These are phyloP conservation scores for Pleurotus giganteus DNA, from an alignment of 768 basidiomycete species.

Conservation along the genomic window DNA sequence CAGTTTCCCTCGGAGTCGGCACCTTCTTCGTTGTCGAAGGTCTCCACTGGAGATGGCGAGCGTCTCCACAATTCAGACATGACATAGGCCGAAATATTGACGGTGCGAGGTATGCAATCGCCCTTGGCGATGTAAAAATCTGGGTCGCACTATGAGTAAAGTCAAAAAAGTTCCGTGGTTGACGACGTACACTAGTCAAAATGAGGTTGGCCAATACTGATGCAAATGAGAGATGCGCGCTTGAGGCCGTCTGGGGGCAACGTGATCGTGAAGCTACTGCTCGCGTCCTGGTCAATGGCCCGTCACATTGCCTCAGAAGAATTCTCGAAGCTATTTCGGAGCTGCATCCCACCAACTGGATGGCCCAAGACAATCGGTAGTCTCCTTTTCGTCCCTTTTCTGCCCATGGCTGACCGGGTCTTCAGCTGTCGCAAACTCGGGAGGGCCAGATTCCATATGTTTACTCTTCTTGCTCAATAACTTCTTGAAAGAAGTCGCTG, in stretches of 20 bases:
- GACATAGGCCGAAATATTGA: background rate
- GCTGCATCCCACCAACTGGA: slow-evolving; percentile 45
- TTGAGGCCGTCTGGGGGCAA: too few species aligned
- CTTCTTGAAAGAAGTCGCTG: slow-evolving; percentile 28
- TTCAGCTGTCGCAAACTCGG: slow-evolving; percentile 75
- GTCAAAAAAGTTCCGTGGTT: too few species aligned
- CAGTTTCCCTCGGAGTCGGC: slow-evolving; percentile 26
- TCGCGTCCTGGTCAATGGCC: background rate
- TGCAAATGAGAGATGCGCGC: too few species aligned
- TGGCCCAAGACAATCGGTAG: slow-evolving; percentile 51
- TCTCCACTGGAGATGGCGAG: slow-evolving; percentile 6
- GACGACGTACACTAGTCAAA: too few species aligned
- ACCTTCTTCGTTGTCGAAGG: slow-evolving; percentile 21
- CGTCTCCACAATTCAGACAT: slow-evolving; percentile 9
- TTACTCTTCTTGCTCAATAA: slow-evolving; percentile 65
- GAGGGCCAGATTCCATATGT: slow-evolving; percentile 81
- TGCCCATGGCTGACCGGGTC: background rate
- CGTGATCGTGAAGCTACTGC: too few species aligned
- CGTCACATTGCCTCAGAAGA: slow-evolving; percentile 43
- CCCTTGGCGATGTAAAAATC: too few species aligned
- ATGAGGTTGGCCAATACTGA: too few species aligned
- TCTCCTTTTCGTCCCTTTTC: background rate
- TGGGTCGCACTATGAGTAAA: too few species aligned
- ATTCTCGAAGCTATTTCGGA: slow-evolving; percentile 45
- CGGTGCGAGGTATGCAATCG: background rate